Base-by-base conservation (phyloP, 2,329 filamentous ascomycete species). In the Anthostomella pinea region DNA sequence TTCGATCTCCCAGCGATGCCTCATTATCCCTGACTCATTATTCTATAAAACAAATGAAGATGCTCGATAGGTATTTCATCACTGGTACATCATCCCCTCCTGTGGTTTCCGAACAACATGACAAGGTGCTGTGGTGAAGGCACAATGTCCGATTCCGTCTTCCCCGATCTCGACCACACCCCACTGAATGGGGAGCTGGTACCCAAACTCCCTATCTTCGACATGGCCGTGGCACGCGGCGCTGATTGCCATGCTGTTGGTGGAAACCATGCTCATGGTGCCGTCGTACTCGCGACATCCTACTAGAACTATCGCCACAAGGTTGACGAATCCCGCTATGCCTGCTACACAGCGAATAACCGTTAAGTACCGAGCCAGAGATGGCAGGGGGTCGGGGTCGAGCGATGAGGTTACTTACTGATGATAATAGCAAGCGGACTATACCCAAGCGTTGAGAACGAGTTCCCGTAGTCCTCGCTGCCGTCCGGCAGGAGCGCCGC, bases 201-300 rank as follows among this genome's bases (percentile, higher is more conserved):
- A 49, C 0, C 52, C 52, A 21, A 42, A 32, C 16, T 40, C 26
- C 5, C 37, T 37, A 16, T 58, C 55, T n/a, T 53, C 47, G 3
- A 20, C 7, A 0, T 49, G 35, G 6, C 25, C 24, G 18, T 62
- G 57, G 6, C 57, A 60, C 1, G 56, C 54, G 1, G 58, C 52
- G 25, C 56, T 59, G 30, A 60, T 60, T 2, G 51, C 58, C 29
- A 45, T 41, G 17, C 57, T 60, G 30, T 59, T 60, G 1, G 54
- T 62, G 0, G 52, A 48, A 3, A 57, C 54, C 47, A 61, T 52
- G 7, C 51, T 49, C 58, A 62, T 62, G 0, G 49, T 51, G 1
- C 56, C 54, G 9, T 59, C 51, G 14, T 61, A 63, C 8, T 21
- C 48, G 3, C 53, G 49, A 16, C 53, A 45, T 1, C 57, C 50